Evolutionary conservation across 768 basidiomycete genomes (phyloP), one percentile per base, ranked within the genome.

Genomic region (Lactifluus hygrophoroides): DNA sequence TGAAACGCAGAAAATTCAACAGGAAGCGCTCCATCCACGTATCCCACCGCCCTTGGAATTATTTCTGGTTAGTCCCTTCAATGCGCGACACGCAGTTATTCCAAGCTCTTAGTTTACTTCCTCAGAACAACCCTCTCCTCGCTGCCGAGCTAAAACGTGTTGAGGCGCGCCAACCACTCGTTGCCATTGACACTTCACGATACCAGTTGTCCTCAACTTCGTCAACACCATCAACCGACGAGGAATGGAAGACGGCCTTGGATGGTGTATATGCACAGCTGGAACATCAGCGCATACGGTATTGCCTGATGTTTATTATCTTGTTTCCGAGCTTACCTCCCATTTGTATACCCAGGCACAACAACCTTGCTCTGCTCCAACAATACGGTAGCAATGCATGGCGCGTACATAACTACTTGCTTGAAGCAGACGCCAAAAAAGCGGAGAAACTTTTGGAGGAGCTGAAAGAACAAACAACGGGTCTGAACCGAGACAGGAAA

Each of bases 301-400:
- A 60, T 51, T 79, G 14, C 35, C 21, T 32, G 8, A 21, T 38
- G 7, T 11, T 23, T 16, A 16, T 32, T 9, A 35, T 27, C 23
- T 17, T 17, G 30, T 58, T 38, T 28, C 35, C n/a, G 4, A 37
- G 28, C 45, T 57, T 10, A 51, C 44, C 28, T 51, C 7, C 17
- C 27, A n/a, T 53, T 38, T 40, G 51, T 55, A 8, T 63, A 9
- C 28, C 34, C 49, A 95, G 94, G 62, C 84, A 88, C 64, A 86
- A 84, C 21, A 97, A 96, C 74, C 72, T 91, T 51, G 80, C 85
- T 3, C 74, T 98, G 30, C 72, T 94, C 34, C 85, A 93, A 68
- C 85, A 83, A 34, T 94, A 95, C 67, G 95, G 90, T 3, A 74
- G 86, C 17, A 97, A 98, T 74, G 87, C 89, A 13, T 95, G 90